Conservation (phyloP, 768 basidiomycete genomes). For the Boletus eberwhitei region DNA sequence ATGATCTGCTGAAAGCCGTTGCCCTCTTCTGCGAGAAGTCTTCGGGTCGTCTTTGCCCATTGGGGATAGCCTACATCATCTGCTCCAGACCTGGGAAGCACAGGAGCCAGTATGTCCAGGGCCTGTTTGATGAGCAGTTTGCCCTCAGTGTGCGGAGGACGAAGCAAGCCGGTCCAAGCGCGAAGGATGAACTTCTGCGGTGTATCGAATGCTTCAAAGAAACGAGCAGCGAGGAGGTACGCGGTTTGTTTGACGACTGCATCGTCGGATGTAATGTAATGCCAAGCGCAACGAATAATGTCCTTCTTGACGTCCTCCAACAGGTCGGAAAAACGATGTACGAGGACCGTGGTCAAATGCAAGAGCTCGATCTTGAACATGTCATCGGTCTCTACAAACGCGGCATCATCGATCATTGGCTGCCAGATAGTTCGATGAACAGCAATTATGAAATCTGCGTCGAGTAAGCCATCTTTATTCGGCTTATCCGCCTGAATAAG, state of each 20-base stretch:
- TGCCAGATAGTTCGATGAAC: slow-evolving; percentile 80
- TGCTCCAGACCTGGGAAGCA: slow-evolving; percentile 62
- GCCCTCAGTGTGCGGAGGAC: slow-evolving; percentile 74
- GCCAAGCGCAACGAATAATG: slow-evolving; percentile 92
- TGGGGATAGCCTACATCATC: slow-evolving; percentile 58
- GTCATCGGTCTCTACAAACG: slow-evolving; percentile 67
- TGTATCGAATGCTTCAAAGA: slow-evolving; percentile 85
- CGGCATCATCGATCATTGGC: slow-evolving; percentile 56
- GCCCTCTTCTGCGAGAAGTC: slow-evolving; percentile 86
- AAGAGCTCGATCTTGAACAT: slow-evolving; percentile 88
- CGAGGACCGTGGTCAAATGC: slow-evolving; percentile 83
- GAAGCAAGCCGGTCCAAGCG: slow-evolving; percentile 88
- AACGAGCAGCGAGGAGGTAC: slow-evolving; percentile 85
- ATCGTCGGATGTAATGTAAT: slow-evolving; percentile 82
- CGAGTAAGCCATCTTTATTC: slow-evolving; percentile 59
- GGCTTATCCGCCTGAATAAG: slow-evolving; percentile 67
- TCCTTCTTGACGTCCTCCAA: slow-evolving; percentile 83
- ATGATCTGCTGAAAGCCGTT: slow-evolving; percentile 64
- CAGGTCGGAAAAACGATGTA: slow-evolving; percentile 79
- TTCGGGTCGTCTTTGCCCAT: slow-evolving; percentile 87
- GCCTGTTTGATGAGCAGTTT: slow-evolving; percentile 80
- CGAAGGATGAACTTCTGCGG: slow-evolving; percentile 89
- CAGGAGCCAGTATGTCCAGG: slow-evolving; percentile 80
- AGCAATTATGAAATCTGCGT: slow-evolving; percentile 64
- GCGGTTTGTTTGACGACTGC: slow-evolving; percentile 90